Evolutionary conservation across 441 rosid species (phyloP).

Genomic region (Flueggea neowawraea): DNA sequence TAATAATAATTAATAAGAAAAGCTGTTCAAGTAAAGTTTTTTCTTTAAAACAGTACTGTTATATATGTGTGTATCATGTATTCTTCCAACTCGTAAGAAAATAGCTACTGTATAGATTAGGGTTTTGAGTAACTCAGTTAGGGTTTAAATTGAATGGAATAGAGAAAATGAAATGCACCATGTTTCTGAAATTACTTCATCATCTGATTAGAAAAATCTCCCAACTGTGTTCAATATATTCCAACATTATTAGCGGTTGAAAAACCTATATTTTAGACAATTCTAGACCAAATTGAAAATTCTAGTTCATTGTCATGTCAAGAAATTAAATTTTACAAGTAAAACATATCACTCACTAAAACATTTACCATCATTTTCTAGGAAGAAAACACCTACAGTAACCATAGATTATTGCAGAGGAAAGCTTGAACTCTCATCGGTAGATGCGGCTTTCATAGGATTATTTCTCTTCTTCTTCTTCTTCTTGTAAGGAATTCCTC

Average conservation of each 20-base stretch:
- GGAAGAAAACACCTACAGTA: slow-evolving; percentile 2
- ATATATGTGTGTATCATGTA: neutral
- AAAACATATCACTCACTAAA: neutral
- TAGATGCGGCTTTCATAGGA: slow-evolving; percentile 17
- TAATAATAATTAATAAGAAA: slow-evolving; percentile 2
- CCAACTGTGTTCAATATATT: neutral
- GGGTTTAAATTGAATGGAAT: slow-evolving; percentile 25
- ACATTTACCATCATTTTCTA: slow-evolving; percentile 18
- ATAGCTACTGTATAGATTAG: slow-evolving; percentile 27
- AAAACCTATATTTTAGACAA: too few species aligned
- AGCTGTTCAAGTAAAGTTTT: slow-evolving; percentile 16
- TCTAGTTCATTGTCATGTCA: neutral
- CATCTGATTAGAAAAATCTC: neutral
- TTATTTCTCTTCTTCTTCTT: slow-evolving; percentile 54
- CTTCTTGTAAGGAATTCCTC: slow-evolving; percentile 87
- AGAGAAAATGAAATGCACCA: slow-evolving; percentile 2
- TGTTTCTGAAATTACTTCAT: neutral
- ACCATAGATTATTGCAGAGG: slow-evolving; percentile 38
- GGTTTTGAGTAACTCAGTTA: slow-evolving; percentile 31
- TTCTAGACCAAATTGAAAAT: neutral
- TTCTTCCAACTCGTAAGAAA: slow-evolving; percentile 6
- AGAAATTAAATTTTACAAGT: neutral
- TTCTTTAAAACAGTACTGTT: neutral
- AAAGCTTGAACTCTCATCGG: slow-evolving; percentile 33
- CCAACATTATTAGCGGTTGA: too few species aligned